phyloP scores from a whole-genome alignment of 2,329 filamentous ascomycete genomes.

The Phyllosticta capitalensis region DNA sequence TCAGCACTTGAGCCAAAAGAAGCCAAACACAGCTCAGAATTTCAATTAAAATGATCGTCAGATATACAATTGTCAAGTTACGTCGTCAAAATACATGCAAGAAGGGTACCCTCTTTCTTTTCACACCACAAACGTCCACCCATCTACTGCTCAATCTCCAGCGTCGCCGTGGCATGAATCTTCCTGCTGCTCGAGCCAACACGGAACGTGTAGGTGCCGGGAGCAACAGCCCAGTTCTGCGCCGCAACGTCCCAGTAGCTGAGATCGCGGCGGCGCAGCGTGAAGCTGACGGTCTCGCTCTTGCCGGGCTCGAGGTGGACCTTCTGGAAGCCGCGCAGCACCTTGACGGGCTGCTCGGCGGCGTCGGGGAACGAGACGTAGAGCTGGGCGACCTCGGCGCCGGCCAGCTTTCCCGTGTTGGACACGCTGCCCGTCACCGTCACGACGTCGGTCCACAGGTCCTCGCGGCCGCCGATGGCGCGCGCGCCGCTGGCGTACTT shows the following conservation, averaged over 20 bases:
- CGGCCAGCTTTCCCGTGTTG: conserved; percentile 13
- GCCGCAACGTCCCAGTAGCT: conserved; percentile 13
- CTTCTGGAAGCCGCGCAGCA: conserved; percentile 15
- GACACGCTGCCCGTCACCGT: conserved; percentile 7
- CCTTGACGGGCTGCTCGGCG: conserved; percentile 8
- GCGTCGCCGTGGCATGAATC: neutral
- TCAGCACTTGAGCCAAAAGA: too few relatives aligned
- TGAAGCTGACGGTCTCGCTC: conserved; percentile 1
- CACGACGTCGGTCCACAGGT: conserved; percentile 9
- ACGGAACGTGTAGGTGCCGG: conserved; percentile 7
- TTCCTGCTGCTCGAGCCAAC: conserved; percentile 11
- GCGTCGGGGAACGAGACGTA: conserved; percentile 12
- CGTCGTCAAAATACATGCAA: neutral
- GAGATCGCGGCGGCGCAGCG: conserved; percentile 13
- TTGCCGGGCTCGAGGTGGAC: conserved; percentile 10
- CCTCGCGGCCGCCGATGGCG: conserved; percentile 7
- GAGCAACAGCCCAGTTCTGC: conserved; percentile 13
- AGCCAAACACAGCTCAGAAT: too few relatives aligned
- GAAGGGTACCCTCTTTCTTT: neutral
- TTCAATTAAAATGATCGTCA: too few relatives aligned
- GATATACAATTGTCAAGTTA: neutral
- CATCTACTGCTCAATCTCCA: neutral
- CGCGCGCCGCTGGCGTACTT: conserved; percentile 14
- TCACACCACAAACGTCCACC: neutral
- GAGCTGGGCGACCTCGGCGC: conserved; percentile 15